Evolutionary conservation across 306 rosid genomes (phyloP).

Genomic region (Mimosa bimucronata): DNA sequence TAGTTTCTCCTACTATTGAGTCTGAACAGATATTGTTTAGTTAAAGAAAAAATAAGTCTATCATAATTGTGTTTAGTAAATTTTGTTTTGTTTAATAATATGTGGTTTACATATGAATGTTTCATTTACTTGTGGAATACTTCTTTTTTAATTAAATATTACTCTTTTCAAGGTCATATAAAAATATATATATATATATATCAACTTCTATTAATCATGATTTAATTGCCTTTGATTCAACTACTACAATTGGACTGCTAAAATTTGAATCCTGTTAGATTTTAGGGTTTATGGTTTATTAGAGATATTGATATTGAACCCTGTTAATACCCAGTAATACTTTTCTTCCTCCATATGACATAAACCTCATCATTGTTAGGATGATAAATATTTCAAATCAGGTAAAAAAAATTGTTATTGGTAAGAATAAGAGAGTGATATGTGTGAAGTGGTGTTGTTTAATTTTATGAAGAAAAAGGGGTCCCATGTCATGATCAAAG

Average conservation of each 20-base stretch:
- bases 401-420: neutral
- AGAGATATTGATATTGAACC: neutral
- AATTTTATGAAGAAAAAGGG: neutral
- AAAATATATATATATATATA: too few species aligned
- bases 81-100: neutral
- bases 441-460: neutral
- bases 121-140: too few species aligned
- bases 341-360: neutral
- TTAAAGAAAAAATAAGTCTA: too few species aligned
- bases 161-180: neutral
- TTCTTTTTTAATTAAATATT: too few species aligned
- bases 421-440: neutral
- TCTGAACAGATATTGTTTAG: neutral
- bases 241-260: neutral
- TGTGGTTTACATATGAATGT: too few species aligned
- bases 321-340: neutral
- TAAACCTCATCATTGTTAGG: neutral
- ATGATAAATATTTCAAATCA: too few species aligned
- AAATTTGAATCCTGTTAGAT: neutral
- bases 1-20: neutral
- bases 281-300: neutral
- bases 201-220: too few species aligned
- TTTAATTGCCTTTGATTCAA: neutral
- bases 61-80: neutral
- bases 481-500: constrained; percentile 36